Evolutionary conservation across 352 stramenopile species (phyloP), one percentile per base, ranked within the genome.

Genomic region (Saprolegnia parasitica): DNA sequence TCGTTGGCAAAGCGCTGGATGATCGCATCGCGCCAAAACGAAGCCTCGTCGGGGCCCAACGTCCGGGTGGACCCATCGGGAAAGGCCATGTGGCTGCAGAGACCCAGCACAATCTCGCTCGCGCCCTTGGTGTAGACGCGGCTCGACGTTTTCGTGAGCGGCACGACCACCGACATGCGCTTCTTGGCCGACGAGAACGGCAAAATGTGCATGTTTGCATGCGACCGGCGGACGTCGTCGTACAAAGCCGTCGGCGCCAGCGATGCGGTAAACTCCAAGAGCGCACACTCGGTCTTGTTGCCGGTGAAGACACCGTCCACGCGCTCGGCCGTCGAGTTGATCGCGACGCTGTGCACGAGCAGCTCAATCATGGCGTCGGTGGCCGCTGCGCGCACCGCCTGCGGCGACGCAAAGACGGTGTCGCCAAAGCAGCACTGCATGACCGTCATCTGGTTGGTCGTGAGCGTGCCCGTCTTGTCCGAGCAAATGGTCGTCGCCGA

Each of bases 401-500:
- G n/a, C 4, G 39, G 46, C 8, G 65, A 76, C 10, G 46, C 39
- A 16, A 79, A 72, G 26, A 77, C 74, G 21, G 49, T 11, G 23
- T 65, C 65, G n/a, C 67, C 60, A 15, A 91, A 55, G 73, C 88
- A 91, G 52, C 88, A 78, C n/a, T 84, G 77, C 15, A 96, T 86
- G 11, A 98, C 90, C 8, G 86, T 98, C 94, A 98, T 99, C 39
- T 86, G 89, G 76, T 98, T 98, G 45, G 93, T 91, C 23, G 93
- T 98, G 37, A 99, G 83, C 26, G 96, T 99, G 67, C 95, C 96
- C 0, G 95, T 98, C 78, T 97, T 98, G 78, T 98, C 95, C 1
- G 90, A 97, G 71, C 93, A 99, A 74, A 99, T 98, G 54, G 93
- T 98, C 1, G 95, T 99, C 21, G 96, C 95, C 76, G 95, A 98